Evolutionary conservation across 352 stramenopile species (phyloP).

Genomic region (Globisporangium iwayamae): DNA sequence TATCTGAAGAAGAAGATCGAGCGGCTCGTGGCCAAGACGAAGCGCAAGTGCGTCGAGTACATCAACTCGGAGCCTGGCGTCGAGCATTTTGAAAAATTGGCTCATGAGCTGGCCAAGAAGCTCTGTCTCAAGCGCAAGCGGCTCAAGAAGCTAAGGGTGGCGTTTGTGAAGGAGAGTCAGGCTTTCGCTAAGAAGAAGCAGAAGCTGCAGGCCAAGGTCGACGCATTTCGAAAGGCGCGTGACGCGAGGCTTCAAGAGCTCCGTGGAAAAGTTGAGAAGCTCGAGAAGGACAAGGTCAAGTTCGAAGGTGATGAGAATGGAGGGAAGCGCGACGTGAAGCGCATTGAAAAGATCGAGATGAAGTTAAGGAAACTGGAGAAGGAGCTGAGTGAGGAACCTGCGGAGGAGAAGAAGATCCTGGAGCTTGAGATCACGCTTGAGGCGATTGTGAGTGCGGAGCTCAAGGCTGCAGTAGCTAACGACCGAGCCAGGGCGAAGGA

Average conservation of each 20-base stretch:
- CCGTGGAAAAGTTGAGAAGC: conserved; percentile 23
- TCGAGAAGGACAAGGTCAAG: conserved; percentile 22
- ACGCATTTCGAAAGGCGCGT: conserved; percentile 36
- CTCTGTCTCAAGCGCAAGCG: conserved; percentile 31
- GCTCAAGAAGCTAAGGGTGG: conserved; percentile 35
- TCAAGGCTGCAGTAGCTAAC: conserved; percentile 19
- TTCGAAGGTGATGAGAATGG: conserved; percentile 18
- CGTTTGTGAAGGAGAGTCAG: conserved; percentile 25
- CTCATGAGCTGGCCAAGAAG: conserved; percentile 23
- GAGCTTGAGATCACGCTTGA: conserved; percentile 43
- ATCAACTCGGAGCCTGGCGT: conserved; percentile 55
- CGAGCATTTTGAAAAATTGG: conserved; percentile 47
- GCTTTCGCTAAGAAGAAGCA: conserved; percentile 26
- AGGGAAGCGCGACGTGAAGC: conserved; percentile 15
- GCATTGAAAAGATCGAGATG: conserved; percentile 23
- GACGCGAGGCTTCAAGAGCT: conserved; percentile 28
- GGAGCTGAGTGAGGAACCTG: conserved; percentile 27
- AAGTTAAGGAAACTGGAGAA: conserved; percentile 34
- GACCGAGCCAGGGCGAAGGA: conserved; percentile 26
- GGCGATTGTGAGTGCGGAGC: conserved; percentile 23
- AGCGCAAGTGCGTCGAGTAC: conserved; percentile 52
- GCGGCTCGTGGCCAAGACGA: conserved; percentile 46
- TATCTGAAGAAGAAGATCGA: conserved; percentile 52
- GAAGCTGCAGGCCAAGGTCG: conserved; percentile 32
- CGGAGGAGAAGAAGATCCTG: conserved; percentile 41